These are phyloP conservation scores for Lactarius hatsudake DNA, from an alignment of 768 basidiomycete genomes.

Conservation along the genomic window DNA sequence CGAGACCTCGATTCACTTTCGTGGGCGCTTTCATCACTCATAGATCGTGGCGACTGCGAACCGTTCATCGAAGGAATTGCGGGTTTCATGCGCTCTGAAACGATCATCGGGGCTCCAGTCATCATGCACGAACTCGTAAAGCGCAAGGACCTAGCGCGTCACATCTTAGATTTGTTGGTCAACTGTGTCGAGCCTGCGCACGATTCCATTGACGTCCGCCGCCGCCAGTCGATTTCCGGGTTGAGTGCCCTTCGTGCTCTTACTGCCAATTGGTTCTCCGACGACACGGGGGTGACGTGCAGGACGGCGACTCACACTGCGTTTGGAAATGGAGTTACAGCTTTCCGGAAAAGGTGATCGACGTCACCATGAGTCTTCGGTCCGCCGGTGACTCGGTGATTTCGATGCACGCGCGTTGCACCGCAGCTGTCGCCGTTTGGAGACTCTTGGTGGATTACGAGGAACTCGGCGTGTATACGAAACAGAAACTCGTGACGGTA, in stretches of 20 bases:
- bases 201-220: background rate
- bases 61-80: conserved; percentile 15
- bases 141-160: conserved; percentile 1
- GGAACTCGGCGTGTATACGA: conserved; percentile 2
- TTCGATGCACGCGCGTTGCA: conserved; percentile 10
- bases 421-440: conserved; percentile 1
- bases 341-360: background rate
- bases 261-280: conserved; percentile 1
- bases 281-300: background rate
- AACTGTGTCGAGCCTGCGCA: conserved; percentile 6
- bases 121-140: conserved; percentile 17
- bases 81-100: conserved; percentile 6
- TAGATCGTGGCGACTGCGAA: conserved; percentile 7
- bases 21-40: conserved; percentile 4
- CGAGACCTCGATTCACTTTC: conserved; percentile 10
- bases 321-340: conserved; percentile 8
- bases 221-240: background rate
- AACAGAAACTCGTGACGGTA: conserved; percentile 4
- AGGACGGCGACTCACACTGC: background rate
- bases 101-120: background rate
- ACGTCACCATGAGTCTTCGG: background rate
- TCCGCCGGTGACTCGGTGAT: conserved; percentile 3
- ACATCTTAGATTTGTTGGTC: conserved; percentile 3
- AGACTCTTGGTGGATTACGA: conserved; percentile 7
- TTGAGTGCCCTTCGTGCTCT: conserved; percentile 7